Percentiles rank a stretch among this genome's conserved stretches.
phyloP scores from a whole-genome alignment of 2,329 filamentous ascomycete species.

The Albifimbria verrucaria region DNA sequence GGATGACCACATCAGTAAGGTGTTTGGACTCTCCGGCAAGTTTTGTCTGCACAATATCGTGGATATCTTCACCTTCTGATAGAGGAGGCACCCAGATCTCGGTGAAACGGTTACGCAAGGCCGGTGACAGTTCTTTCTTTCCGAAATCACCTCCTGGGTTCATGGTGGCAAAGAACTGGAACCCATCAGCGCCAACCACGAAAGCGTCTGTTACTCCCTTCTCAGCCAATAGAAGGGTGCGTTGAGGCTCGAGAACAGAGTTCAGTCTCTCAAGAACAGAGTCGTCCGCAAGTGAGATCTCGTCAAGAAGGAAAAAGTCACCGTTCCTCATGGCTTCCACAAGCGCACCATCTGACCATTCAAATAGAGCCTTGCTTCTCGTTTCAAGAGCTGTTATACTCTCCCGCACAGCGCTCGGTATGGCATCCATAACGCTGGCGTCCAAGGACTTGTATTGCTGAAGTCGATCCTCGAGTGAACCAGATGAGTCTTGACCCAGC shows the following conservation, averaged over 20 bases:
- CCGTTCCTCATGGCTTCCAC: constrained; percentile 91
- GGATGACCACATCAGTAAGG: constrained; percentile 68
- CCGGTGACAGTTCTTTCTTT: constrained; percentile 94
- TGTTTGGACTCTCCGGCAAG: constrained; percentile 53
- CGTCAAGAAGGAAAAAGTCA: constrained; percentile 89
- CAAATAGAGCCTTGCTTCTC: constrained; percentile 82
- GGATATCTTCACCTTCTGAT: constrained; percentile 78
- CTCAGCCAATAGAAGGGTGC: constrained; percentile 85
- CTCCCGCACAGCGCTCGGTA: constrained; percentile 47
- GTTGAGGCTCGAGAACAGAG: constrained; percentile 86
- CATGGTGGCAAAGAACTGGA: constrained; percentile 98
- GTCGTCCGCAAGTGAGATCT: constrained; percentile 96
- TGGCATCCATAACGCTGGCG: constrained; percentile 40
- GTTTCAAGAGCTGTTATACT: constrained; percentile 46
- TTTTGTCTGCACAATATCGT: constrained; percentile 81
- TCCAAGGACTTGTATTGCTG: constrained; percentile 50
- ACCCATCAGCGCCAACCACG: constrained; percentile 71
- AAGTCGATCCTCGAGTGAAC: constrained; percentile 53
- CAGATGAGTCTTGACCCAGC: constrained; percentile 36
- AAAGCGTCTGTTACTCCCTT: constrained; percentile 85
- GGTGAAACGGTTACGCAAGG: constrained; percentile 92
- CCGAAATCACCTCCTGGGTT: constrained; percentile 98
- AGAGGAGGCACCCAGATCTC: constrained; percentile 97
- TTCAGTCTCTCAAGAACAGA: constrained; percentile 95
- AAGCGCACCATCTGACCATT: constrained; percentile 93